Evolutionary conservation across 352 stramenopile genomes (phyloP), one percentile per base, ranked within the genome.

Genomic region (Phytopythium montanum): DNA sequence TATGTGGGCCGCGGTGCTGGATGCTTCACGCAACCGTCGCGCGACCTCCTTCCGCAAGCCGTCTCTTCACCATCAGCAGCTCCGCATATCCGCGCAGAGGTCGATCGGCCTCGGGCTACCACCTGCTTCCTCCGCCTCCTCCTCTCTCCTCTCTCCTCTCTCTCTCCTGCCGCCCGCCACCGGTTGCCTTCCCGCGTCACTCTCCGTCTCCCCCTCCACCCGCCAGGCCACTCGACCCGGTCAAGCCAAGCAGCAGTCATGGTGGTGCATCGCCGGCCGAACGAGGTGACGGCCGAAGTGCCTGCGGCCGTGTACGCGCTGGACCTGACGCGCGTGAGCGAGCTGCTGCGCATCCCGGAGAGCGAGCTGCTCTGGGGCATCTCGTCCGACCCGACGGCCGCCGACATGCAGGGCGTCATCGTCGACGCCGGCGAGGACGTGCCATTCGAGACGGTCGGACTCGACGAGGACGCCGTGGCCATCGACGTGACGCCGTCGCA

Each of bases 361-460:
- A 57, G 58, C 33, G 77, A 87, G 57, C 63, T 87, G 29, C 58
- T 85, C 39, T 67, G 59, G 19, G 76, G 80, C 41, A 87, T 92
- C 65, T 73, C 87, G 59, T 58, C 68, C 13, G 62, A 86, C 56
- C 77, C 76, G 42, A 79, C 66, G 25, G 70, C 74, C 41, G 83
- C 76, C 23, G 80, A 87, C 44, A 92, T 92, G 65, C 82, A 92
- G 51, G 81, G 82, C 45, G 79, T 92, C 25, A 76, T 92, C 60
- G 80, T 92, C 13, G 81, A 92, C 59, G 75, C 80, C 33, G 82
- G 82, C 19, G 78, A 89, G 64, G 75, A 87, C 61, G 79, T 90
- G 41, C 79, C 82, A 0, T 90, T 92, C 54, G 82, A 92, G 58
- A 81, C 77, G 4, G 77, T 92, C 25, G 81, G 79, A 7, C 58